These are phyloP conservation scores for Alopecurus myosuroides DNA, from an alignment of 176 grass and related monocot genomes.

Conservation along the genomic window DNA sequence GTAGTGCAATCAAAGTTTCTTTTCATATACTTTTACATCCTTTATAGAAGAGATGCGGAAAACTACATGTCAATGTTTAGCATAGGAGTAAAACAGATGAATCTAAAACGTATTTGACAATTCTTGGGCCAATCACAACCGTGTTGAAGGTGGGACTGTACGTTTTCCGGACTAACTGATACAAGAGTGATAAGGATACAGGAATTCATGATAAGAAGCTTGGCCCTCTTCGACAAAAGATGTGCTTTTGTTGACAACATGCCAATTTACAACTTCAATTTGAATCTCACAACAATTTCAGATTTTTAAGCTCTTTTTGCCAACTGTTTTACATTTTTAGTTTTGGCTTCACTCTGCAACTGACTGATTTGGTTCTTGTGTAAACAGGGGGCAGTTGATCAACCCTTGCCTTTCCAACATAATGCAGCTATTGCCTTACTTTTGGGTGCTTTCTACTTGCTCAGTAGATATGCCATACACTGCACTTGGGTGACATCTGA, in stretches of 20 bases:
- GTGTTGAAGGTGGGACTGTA: background rate
- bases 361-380: conserved; percentile 29
- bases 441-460: conserved; percentile 92
- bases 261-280: background rate
- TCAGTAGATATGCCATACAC: conserved; percentile 90
- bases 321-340: background rate
- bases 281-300: background rate
- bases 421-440: conserved; percentile 74
- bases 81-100: background rate
- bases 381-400: conserved; percentile 78
- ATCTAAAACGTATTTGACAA: background rate
- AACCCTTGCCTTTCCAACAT: conserved; percentile 78
- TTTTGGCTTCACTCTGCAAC: background rate
- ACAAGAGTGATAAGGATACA: background rate
- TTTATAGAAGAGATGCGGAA: background rate
- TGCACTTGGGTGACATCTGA: conserved; percentile 99
- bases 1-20: background rate
- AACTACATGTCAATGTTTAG: background rate
- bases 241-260: background rate
- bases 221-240: background rate
- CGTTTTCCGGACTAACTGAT: background rate
- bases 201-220: background rate
- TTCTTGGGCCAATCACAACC: background rate
- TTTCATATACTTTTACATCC: background rate
- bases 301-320: background rate